Evolutionary conservation across 176 grass and related monocot species (phyloP).

Genomic region (Oryza meridionalis): DNA sequence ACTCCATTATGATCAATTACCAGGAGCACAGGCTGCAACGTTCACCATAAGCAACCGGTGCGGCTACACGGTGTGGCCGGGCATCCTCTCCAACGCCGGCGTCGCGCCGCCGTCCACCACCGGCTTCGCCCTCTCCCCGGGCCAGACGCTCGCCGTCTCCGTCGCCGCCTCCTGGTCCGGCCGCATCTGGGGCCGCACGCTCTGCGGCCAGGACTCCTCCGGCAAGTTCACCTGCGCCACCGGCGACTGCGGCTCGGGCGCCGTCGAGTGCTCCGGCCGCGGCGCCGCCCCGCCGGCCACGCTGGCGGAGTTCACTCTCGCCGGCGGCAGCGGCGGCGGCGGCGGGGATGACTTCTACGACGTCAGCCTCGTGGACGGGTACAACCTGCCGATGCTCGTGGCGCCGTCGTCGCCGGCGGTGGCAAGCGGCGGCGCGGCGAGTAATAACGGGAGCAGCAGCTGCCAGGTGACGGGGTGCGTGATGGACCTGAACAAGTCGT

Average conservation of each 20-base stretch:
- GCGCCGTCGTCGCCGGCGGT: not conserved
- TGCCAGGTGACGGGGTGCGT: constrained; percentile 50
- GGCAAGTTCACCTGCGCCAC: constrained; percentile 53
- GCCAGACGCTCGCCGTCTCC: constrained; percentile 10
- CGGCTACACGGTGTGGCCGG: constrained; percentile 56
- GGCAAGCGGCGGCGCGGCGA: not conserved
- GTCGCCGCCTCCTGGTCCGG: constrained; percentile 48
- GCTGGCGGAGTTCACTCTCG: constrained; percentile 67
- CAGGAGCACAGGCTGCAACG: constrained; percentile 35
- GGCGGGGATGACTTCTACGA: constrained; percentile 75
- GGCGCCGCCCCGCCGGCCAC: constrained; percentile 51
- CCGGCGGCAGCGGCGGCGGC: not conserved
- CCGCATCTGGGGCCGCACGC: constrained; percentile 60
- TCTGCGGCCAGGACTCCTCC: constrained; percentile 28
- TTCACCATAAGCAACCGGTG: constrained; percentile 61
- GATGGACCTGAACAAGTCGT: constrained; percentile 49
- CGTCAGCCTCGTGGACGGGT: constrained; percentile 91
- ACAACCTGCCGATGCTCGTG: constrained; percentile 79
- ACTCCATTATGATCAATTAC: not conserved
- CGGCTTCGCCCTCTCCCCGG: constrained; percentile 52
- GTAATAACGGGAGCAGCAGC: constrained; percentile 23
- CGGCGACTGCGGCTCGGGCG: constrained; percentile 62
- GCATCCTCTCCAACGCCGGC: constrained; percentile 62
- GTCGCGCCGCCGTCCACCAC: constrained; percentile 33
- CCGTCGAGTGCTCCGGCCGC: constrained; percentile 53